phyloP scores from a whole-genome alignment of 192 early-diverging fungal genomes.

The Lunasporangiospora selenospora region DNA sequence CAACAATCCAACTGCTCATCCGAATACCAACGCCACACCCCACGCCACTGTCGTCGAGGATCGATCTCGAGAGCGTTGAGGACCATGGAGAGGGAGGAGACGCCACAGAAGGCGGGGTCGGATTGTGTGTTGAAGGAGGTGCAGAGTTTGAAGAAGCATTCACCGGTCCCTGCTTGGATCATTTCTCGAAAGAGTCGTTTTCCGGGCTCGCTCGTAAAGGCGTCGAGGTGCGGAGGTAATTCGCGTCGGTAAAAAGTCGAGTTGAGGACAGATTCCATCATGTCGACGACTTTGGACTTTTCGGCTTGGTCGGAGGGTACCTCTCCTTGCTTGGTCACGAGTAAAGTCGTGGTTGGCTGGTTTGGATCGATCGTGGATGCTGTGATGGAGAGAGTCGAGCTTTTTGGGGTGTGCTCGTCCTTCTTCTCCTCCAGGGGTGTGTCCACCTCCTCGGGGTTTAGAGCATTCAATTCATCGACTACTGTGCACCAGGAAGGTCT shows the following conservation, averaged over 20 bases:
- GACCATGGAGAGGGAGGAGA: slow-evolving; percentile 90
- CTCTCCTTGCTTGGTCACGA: neutral
- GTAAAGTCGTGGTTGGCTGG: neutral
- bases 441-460: neutral
- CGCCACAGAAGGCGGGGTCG: slow-evolving; percentile 89
- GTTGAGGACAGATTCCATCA: slow-evolving; percentile 36
- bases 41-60: slow-evolving; percentile 86
- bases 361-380: no score
- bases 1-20: slow-evolving; percentile 79
- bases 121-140: slow-evolving; percentile 90
- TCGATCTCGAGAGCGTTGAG: slow-evolving; percentile 92
- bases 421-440: no score
- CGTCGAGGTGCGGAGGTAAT: slow-evolving; percentile 67
- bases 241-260: slow-evolving; percentile 64
- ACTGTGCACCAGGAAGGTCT: slow-evolving; percentile 26
- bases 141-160: slow-evolving; percentile 84
- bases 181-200: slow-evolving; percentile 79
- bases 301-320: neutral
- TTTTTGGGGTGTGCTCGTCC: no score
- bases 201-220: slow-evolving; percentile 78
- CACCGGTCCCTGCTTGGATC: slow-evolving; percentile 74
- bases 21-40: slow-evolving; percentile 74
- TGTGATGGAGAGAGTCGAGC: neutral
- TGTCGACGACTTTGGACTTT: slow-evolving; percentile 23
- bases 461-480: neutral